Percentiles rank a stretch among this genome's conserved stretches.
These are phyloP conservation scores for Bruguiera sexangula DNA, from an alignment of 345 rosid genomes.

Conservation along the genomic window DNA sequence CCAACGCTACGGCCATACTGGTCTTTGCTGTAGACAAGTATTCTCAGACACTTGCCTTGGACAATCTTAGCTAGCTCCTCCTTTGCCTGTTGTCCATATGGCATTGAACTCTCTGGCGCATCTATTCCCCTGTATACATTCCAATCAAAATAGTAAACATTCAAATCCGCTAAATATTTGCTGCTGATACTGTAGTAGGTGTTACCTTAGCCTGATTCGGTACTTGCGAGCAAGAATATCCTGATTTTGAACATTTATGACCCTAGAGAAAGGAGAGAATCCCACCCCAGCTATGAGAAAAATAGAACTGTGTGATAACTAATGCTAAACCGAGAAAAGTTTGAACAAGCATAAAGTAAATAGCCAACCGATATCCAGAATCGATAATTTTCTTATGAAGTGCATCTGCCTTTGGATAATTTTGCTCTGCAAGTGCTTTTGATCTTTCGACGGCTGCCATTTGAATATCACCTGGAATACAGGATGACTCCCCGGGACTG, in stretches of 20 bases:
- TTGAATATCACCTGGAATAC: slow-evolving; percentile 56
- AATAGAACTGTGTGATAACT: neutral
- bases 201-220: slow-evolving; percentile 64
- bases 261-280: slow-evolving; percentile 27
- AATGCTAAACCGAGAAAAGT: too few species aligned
- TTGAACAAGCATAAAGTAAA: neutral
- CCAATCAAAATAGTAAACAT: slow-evolving; percentile 7
- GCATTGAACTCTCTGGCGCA: slow-evolving; percentile 79
- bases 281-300: neutral
- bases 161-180: neutral
- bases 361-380: slow-evolving; percentile 64
- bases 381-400: slow-evolving; percentile 56
- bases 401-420: slow-evolving; percentile 57
- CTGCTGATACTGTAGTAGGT: neutral
- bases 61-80: slow-evolving; percentile 37
- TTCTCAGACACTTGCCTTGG: slow-evolving; percentile 49
- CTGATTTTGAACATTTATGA: slow-evolving; percentile 38
- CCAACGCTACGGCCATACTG: slow-evolving; percentile 65
- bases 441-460: slow-evolving; percentile 53
- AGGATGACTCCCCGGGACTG: slow-evolving; percentile 56
- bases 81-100: slow-evolving; percentile 67
- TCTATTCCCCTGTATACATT: slow-evolving; percentile 69
- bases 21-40: slow-evolving; percentile 63
- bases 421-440: slow-evolving; percentile 51
- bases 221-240: slow-evolving; percentile 75